phyloP scores from a whole-genome alignment of 257 asterid species.

The Rehmannia glutinosa region DNA sequence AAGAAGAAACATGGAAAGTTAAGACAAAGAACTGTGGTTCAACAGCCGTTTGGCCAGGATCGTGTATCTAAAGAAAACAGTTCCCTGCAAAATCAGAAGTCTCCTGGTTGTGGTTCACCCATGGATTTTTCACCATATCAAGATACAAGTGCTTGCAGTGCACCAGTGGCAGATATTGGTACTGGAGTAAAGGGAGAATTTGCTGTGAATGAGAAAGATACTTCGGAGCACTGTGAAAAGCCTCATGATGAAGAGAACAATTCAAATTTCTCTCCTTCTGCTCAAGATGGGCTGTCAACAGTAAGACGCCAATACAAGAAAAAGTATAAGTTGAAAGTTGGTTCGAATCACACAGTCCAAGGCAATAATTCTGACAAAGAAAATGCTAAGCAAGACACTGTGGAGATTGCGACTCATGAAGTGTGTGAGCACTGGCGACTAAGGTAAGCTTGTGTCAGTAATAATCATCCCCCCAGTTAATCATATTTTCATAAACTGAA shows the following conservation, averaged over 20 bases:
- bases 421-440: slow-evolving; percentile 78
- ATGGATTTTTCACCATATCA: slow-evolving; percentile 92
- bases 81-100: slow-evolving; percentile 30
- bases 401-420: slow-evolving; percentile 31
- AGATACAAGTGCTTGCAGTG: slow-evolving; percentile 22
- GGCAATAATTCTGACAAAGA: slow-evolving; percentile 29
- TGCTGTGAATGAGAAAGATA: slow-evolving; percentile 17
- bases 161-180: slow-evolving; percentile 26
- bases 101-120: slow-evolving; percentile 75
- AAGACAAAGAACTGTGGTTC: slow-evolving; percentile 36
- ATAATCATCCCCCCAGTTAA: neutral
- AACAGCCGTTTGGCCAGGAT: slow-evolving; percentile 33
- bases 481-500: no score
- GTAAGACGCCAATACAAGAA: slow-evolving; percentile 64
- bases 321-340: slow-evolving; percentile 69
- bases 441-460: slow-evolving; percentile 41
- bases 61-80: slow-evolving; percentile 26
- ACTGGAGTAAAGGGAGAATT: slow-evolving; percentile 29
- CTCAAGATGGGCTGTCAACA: slow-evolving; percentile 61
- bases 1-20: slow-evolving; percentile 52
- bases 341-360: slow-evolving; percentile 30
- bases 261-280: slow-evolving; percentile 30
- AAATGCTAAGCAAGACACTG: slow-evolving; percentile 31
- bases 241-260: slow-evolving; percentile 26
- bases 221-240: slow-evolving; percentile 24